Conservation (phyloP, 1,284 basidiomycete genomes). For the Ganoderma multipileum region DNA sequence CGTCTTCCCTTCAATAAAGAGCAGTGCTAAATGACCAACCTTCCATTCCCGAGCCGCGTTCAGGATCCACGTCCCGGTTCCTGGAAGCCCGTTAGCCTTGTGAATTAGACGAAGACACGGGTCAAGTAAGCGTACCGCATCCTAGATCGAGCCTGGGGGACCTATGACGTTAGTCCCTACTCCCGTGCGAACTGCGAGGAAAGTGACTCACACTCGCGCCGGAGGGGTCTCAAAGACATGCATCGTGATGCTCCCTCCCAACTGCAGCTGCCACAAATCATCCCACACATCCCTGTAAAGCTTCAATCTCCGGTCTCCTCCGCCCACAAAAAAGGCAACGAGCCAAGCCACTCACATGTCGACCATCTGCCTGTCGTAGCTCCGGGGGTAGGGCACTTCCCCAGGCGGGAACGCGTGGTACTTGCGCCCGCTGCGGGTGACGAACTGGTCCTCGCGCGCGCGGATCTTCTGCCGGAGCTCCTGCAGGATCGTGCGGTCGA, state of each 20-base stretch:
- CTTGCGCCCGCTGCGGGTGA: conserved; percentile 56
- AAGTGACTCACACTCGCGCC: conserved; percentile 59
- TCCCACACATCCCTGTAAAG: conserved; percentile 71
- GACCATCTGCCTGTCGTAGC: conserved; percentile 63
- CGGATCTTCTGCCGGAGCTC: conserved; percentile 58
- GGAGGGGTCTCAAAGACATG: conserved; percentile 66
- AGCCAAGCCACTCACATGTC: conserved; percentile 60
- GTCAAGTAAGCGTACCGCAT: conserved; percentile 56
- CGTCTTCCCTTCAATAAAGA: neutral
- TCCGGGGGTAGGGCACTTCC: conserved; percentile 70
- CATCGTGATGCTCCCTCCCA: conserved; percentile 64
- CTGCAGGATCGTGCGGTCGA: conserved; percentile 63
- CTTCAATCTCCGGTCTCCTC: conserved; percentile 18
- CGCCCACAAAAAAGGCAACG: neutral
- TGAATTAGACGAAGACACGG: neutral
- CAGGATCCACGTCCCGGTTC: conserved; percentile 72
- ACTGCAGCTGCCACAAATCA: conserved; percentile 56
- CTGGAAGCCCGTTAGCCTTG: conserved; percentile 39
- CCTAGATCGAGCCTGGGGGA: conserved; percentile 64
- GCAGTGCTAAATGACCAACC: conserved; percentile 44
- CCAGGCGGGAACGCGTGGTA: conserved; percentile 58
- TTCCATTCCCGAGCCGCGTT: conserved; percentile 67
- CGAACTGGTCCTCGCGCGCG: conserved; percentile 61
- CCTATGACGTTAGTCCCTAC: conserved; percentile 20
- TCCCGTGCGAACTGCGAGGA: conserved; percentile 14